These are phyloP conservation scores for Lepidium africanum DNA, from an alignment of 345 rosid genomes.

Conservation along the genomic window DNA sequence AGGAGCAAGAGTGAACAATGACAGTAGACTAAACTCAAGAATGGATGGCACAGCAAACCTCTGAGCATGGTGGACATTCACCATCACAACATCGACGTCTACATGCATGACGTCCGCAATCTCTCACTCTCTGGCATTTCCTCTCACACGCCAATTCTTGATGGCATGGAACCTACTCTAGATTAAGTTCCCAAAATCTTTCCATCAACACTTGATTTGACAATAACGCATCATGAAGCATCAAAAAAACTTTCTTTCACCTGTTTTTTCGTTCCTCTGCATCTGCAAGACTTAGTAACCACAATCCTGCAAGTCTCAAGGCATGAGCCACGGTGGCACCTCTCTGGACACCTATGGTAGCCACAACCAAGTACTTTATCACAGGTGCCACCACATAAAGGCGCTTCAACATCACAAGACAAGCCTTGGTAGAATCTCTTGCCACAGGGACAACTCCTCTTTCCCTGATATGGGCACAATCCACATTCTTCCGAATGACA, in stretches of 20 bases:
- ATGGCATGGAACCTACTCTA: constrained; percentile 80
- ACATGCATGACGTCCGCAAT: constrained; percentile 90
- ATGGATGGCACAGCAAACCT: constrained; percentile 35
- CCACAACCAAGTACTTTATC: constrained; percentile 68
- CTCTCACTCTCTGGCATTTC: constrained; percentile 72
- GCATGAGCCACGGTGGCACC: constrained; percentile 79
- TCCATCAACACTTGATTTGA: constrained; percentile 6
- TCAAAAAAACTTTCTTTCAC: constrained; percentile 33
- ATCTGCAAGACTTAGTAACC: constrained; percentile 62
- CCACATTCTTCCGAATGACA: constrained; percentile 80
- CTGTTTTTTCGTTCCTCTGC: constrained; percentile 80
- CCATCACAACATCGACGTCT: constrained; percentile 93
- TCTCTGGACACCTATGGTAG: constrained; percentile 69
- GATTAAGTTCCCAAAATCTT: constrained; percentile 6
- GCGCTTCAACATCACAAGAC: constrained; percentile 64
- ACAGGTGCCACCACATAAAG: constrained; percentile 79
- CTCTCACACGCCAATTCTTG: constrained; percentile 90
- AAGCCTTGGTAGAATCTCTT: constrained; percentile 66
- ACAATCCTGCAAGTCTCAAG: constrained; percentile 81
- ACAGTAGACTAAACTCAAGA: neutral
- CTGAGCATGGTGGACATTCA: constrained; percentile 81
- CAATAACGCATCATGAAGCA: neutral
- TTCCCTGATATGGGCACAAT: constrained; percentile 71
- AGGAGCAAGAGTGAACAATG: neutral
- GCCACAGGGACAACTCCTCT: constrained; percentile 85